Percentiles rank a stretch among this genome's conserved stretches.
These are phyloP conservation scores for Coemansia sp. DNA, from an alignment of 192 early-diverging fungal genomes.

Conservation along the genomic window DNA sequence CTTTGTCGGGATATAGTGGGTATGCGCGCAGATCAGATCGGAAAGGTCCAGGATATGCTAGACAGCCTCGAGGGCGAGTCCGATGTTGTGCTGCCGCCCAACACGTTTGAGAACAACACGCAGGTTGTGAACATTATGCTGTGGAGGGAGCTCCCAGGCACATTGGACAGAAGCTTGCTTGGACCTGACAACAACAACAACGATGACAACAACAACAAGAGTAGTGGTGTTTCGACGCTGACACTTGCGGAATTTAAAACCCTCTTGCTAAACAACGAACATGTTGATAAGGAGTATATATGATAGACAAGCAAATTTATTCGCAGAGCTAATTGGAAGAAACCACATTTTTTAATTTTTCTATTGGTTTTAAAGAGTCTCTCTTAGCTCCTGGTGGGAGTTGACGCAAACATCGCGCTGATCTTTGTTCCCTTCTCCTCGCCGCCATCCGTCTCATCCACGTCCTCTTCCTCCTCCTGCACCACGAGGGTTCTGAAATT, in stretches of 20 bases:
- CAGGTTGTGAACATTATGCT: conserved; percentile 28
- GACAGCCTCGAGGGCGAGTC: conserved; percentile 14
- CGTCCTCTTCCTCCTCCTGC: conserved; percentile 32
- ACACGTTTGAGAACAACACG: conserved; percentile 31
- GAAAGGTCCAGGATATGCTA: conserved; percentile 13
- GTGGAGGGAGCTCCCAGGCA: conserved; percentile 38
- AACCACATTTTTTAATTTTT: not conserved
- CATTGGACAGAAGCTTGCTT: conserved; percentile 22
- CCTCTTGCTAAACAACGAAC: conserved; percentile 11
- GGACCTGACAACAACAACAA: not conserved
- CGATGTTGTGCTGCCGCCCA: not conserved
- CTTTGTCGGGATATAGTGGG: conserved; percentile 14
- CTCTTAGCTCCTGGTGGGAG: not conserved
- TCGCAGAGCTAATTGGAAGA: not conserved
- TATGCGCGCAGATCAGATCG: conserved; percentile 22
- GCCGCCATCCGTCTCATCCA: not conserved
- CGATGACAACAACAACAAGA: too few relatives aligned
- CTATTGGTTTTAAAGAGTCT: not conserved
- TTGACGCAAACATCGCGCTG: not conserved
- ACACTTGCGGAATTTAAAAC: conserved; percentile 34
- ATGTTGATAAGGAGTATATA: not conserved
- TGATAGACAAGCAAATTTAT: not conserved
- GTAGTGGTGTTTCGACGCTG: conserved; percentile 7
- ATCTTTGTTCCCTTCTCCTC: not conserved
- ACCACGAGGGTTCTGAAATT: conserved; percentile 28